Conservation (phyloP, 495 filamentous ascomycete species). For the Astrocystis sublimbata region DNA sequence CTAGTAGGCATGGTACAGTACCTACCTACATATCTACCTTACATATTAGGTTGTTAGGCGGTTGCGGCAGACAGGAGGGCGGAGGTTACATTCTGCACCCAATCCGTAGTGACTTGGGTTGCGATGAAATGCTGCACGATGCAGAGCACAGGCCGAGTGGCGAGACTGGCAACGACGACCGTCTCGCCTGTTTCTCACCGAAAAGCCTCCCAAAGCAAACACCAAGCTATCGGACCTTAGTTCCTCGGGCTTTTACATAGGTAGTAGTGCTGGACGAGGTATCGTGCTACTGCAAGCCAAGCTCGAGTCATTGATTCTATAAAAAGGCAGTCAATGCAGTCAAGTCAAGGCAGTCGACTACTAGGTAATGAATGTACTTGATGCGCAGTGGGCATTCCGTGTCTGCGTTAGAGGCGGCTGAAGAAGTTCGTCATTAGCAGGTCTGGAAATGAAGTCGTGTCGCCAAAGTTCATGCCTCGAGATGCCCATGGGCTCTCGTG, state of each 20-base stretch:
- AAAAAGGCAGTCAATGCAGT: too few species aligned
- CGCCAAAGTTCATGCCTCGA: background rate
- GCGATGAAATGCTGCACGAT: background rate
- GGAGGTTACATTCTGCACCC: background rate
- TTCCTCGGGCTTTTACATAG: constrained; percentile 4
- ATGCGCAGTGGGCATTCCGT: background rate
- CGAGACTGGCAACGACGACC: too few species aligned
- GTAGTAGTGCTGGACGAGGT: background rate
- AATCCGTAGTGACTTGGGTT: background rate
- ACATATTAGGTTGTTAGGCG: too few species aligned
- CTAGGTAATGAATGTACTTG: too few species aligned
- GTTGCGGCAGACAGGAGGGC: too few species aligned
- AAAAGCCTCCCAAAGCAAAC: background rate
- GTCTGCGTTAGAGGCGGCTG: background rate
- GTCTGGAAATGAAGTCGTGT: background rate
- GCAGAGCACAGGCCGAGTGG: background rate
- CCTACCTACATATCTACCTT: too few species aligned
- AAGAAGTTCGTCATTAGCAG: background rate
- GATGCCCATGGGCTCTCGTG: too few species aligned
- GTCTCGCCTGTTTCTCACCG: background rate
- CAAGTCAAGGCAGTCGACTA: too few species aligned
- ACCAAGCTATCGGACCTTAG: background rate
- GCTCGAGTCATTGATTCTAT: too few species aligned
- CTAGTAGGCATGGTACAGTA: too few species aligned
- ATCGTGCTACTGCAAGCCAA: background rate